Conservation (phyloP, 2,329 filamentous ascomycete genomes). For the Colletotrichum spaethianum region DNA sequence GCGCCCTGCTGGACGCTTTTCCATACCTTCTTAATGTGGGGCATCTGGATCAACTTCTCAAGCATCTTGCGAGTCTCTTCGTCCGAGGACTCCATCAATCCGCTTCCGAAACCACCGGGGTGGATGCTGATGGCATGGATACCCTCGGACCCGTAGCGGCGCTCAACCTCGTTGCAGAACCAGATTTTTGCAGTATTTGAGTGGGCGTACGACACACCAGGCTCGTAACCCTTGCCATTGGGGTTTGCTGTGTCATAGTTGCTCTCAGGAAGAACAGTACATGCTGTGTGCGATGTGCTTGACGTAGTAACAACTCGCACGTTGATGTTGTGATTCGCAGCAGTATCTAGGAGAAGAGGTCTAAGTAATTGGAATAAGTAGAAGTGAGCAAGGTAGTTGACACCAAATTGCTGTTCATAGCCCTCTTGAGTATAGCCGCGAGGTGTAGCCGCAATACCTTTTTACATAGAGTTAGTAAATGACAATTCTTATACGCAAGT, state of each 20-base stretch:
- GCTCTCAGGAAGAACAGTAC: conserved; percentile 54
- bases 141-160: conserved; percentile 46
- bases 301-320: conserved; percentile 61
- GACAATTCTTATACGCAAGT: neutral
- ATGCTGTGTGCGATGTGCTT: conserved; percentile 58
- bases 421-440: conserved; percentile 42
- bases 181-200: conserved; percentile 66
- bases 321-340: conserved; percentile 53
- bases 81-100: conserved; percentile 8
- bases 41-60: conserved; percentile 14
- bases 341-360: conserved; percentile 55
- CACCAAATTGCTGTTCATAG: conserved; percentile 60
- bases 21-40: conserved; percentile 9
- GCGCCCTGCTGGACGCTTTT: conserved; percentile 18
- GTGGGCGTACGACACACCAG: conserved; percentile 59
- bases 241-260: conserved; percentile 51
- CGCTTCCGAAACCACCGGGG: conserved; percentile 19
- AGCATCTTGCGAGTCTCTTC: conserved; percentile 8
- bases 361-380: conserved; percentile 66
- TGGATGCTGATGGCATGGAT: conserved; percentile 51
- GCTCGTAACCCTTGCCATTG: conserved; percentile 51
- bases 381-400: conserved; percentile 68
- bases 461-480: neutral
- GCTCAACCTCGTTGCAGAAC: conserved; percentile 65
- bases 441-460: conserved; percentile 41